phyloP scores from a whole-genome alignment of 345 rosid genomes.

The Eucalyptus polyanthemos region DNA sequence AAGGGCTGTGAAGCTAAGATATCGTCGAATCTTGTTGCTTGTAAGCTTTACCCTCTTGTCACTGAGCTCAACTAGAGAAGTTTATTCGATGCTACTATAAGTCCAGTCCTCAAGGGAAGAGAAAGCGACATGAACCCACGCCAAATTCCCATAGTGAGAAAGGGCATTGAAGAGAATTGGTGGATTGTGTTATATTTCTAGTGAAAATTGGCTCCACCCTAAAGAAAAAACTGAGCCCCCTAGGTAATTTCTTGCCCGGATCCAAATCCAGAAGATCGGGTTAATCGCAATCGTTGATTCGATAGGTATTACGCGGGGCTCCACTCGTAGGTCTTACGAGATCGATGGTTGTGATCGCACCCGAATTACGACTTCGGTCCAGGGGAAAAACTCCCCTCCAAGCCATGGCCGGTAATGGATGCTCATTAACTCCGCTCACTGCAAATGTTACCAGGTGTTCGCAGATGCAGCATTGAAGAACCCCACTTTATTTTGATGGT shows the following conservation, averaged over 20 bases:
- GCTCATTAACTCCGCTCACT: neutral
- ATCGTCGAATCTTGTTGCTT: neutral
- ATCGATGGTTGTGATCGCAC: neutral
- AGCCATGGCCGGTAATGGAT: neutral
- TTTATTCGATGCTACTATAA: neutral
- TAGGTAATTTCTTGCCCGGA: neutral
- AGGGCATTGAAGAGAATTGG: neutral
- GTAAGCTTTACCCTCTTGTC: neutral
- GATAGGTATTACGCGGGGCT: neutral
- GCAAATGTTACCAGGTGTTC: neutral
- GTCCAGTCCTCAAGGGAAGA: neutral
- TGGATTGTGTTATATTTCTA: neutral
- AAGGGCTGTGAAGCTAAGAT: neutral
- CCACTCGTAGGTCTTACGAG: neutral
- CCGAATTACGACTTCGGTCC: neutral
- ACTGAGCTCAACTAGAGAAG: neutral
- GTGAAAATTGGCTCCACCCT: neutral
- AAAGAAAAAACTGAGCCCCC: neutral
- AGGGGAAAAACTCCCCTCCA: neutral
- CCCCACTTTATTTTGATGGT: neutral
- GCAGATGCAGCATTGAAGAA: neutral
- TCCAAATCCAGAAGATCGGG: neutral
- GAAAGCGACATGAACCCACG: neutral
- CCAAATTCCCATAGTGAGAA: neutral
- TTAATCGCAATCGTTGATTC: neutral